phyloP scores from a whole-genome alignment of 805 yeast genomes.

The Metschnikowia matae region DNA sequence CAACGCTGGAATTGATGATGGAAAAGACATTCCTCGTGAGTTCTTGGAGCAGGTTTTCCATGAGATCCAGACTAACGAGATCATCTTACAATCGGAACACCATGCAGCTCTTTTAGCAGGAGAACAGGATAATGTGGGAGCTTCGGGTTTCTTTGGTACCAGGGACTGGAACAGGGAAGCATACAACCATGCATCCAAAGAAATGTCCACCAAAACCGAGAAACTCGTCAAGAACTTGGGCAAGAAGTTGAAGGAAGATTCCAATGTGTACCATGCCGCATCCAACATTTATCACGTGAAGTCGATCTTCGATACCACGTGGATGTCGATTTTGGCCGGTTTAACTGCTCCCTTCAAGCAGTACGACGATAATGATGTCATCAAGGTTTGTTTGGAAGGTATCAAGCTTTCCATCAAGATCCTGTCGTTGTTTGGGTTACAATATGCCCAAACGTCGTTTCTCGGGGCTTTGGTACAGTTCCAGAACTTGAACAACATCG shows the following conservation, averaged over 20 bases:
- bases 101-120: conserved; percentile 83
- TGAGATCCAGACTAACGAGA: conserved; percentile 81
- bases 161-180: conserved; percentile 74
- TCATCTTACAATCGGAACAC: conserved; percentile 88
- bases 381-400: conserved; percentile 76
- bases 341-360: conserved; percentile 91
- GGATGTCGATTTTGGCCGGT: conserved; percentile 98
- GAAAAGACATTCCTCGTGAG: conserved; percentile 74
- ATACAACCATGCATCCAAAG: conserved; percentile 87
- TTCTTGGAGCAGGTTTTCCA: conserved; percentile 63
- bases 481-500: conserved; percentile 71
- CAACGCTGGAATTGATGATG: conserved; percentile 90
- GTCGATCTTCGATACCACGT: conserved; percentile 87
- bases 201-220: conserved; percentile 86
- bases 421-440: conserved; percentile 77
- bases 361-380: conserved; percentile 68
- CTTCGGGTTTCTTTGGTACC: conserved; percentile 58
- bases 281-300: conserved; percentile 85
- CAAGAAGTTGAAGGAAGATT: conserved; percentile 41
- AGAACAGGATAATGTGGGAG: conserved; percentile 34
- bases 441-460: conserved; percentile 83
- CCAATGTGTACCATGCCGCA: conserved; percentile 67
- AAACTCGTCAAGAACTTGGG: conserved; percentile 68
- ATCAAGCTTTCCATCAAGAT: conserved; percentile 77
- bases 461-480: conserved; percentile 87